phyloP scores from a whole-genome alignment of 495 filamentous ascomycete genomes.

The Penicillium robsamsonii region DNA sequence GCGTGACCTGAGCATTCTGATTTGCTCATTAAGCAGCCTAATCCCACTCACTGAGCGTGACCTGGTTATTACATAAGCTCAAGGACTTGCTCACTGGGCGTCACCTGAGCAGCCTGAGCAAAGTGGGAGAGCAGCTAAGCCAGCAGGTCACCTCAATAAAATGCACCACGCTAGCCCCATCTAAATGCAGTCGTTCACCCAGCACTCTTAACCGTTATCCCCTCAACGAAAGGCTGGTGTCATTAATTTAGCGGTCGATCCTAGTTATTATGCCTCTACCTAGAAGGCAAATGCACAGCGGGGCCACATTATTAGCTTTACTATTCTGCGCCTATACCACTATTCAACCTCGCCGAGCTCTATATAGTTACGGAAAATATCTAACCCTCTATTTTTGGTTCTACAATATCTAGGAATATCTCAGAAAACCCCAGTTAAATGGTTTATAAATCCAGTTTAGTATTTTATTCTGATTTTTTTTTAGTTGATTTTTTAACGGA shows the following conservation, averaged over 20 bases:
- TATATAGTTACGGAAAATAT: no score
- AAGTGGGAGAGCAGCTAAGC: conserved; percentile 4
- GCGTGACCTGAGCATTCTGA: neutral
- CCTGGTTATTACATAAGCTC: no score
- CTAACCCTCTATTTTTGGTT: no score
- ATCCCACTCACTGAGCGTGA: neutral
- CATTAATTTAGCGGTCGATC: conserved; percentile 6
- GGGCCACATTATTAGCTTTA: neutral
- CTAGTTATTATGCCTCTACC: neutral
- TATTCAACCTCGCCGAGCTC: neutral
- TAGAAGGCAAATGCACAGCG: neutral
- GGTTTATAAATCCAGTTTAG: no score
- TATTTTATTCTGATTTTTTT: no score
- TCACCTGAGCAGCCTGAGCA: neutral
- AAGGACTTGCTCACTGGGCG: neutral
- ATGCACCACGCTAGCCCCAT: conserved; percentile 12
- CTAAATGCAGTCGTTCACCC: conserved; percentile 2
- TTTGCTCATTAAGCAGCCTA: neutral
- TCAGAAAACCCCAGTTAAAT: no score
- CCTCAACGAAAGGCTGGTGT: conserved; percentile 6
- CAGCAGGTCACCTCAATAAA: conserved; percentile 11
- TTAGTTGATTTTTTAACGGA: no score
- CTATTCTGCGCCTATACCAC: neutral
- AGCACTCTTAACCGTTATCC: conserved; percentile 8
- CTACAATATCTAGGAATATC: no score